A percentile compares a stretch with the other conserved stretches of the same genome.
phyloP scores from a whole-genome alignment of 1,284 basidiomycete species.

The Leucoagaricus sp. region DNA sequence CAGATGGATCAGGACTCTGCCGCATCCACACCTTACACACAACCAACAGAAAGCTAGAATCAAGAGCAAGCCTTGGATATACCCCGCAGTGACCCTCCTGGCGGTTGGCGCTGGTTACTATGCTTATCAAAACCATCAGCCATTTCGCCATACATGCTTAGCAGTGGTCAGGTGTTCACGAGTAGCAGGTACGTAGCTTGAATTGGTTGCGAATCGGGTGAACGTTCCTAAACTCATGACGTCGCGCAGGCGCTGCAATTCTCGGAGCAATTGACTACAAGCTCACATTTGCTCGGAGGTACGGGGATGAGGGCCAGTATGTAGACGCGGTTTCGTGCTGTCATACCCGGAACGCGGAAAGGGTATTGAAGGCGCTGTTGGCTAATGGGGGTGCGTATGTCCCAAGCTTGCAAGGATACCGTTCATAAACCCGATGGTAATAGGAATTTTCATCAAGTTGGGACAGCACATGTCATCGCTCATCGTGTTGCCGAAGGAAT shows the following conservation, averaged over 20 bases:
- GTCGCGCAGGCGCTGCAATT: constrained; percentile 54
- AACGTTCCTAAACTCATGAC: no score
- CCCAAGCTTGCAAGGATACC: background rate
- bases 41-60: background rate
- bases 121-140: constrained; percentile 61
- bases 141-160: constrained; percentile 63
- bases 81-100: constrained; percentile 3
- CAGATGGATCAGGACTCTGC: constrained; percentile 9
- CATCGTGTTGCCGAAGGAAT: constrained; percentile 79
- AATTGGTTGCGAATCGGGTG: no score
- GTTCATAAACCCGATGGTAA: background rate
- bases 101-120: constrained; percentile 44
- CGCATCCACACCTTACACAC: background rate
- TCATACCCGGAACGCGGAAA: constrained; percentile 77
- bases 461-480: constrained; percentile 88
- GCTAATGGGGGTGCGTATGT: constrained; percentile 76
- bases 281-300: constrained; percentile 62
- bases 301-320: constrained; percentile 56
- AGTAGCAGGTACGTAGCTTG: constrained; percentile 52
- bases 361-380: constrained; percentile 79
- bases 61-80: constrained; percentile 6
- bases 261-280: constrained; percentile 85
- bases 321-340: constrained; percentile 71
- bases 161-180: constrained; percentile 76
- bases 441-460: constrained; percentile 89